These are phyloP conservation scores for Fusarium musae DNA, from an alignment of 2,329 filamentous ascomycete genomes.

Conservation along the genomic window DNA sequence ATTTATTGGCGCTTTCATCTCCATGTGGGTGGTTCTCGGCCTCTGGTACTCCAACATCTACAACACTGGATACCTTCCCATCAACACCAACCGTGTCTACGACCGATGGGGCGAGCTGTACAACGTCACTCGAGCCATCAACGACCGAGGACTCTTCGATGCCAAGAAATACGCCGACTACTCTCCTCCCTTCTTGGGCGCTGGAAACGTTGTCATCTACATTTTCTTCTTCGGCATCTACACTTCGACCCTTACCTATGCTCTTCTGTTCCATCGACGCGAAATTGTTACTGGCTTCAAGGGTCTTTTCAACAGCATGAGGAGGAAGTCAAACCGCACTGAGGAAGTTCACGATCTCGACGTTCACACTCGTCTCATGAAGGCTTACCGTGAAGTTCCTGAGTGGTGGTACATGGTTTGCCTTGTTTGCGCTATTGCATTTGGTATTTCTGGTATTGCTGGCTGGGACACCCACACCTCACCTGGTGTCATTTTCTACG, in stretches of 20 bases:
- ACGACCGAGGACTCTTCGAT: slow-evolving; percentile 58
- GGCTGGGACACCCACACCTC: slow-evolving; percentile 63
- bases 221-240: slow-evolving; percentile 67
- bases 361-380: slow-evolving; percentile 62
- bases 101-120: slow-evolving; percentile 61
- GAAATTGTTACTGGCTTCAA: slow-evolving; percentile 63
- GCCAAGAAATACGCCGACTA: slow-evolving; percentile 59
- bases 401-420: slow-evolving; percentile 65
- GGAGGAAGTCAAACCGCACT: slow-evolving; percentile 52
- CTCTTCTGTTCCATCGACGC: slow-evolving; percentile 62
- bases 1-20: slow-evolving; percentile 66
- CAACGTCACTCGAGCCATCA: slow-evolving; percentile 57
- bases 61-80: slow-evolving; percentile 65
- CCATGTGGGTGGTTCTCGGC: slow-evolving; percentile 64
- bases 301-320: slow-evolving; percentile 58
- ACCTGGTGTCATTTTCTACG: slow-evolving; percentile 62
- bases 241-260: slow-evolving; percentile 62
- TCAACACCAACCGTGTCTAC: slow-evolving; percentile 63
- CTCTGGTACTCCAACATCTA: slow-evolving; percentile 70
- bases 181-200: slow-evolving; percentile 62
- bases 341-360: slow-evolving; percentile 55
- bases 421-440: slow-evolving; percentile 56
- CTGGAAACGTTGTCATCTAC: slow-evolving; percentile 63
- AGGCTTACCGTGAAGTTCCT: slow-evolving; percentile 59
- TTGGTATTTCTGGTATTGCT: slow-evolving; percentile 59